Base-by-base conservation (phyloP, 2,329 filamentous ascomycete genomes). In the Dactylonectria estremocensis region DNA sequence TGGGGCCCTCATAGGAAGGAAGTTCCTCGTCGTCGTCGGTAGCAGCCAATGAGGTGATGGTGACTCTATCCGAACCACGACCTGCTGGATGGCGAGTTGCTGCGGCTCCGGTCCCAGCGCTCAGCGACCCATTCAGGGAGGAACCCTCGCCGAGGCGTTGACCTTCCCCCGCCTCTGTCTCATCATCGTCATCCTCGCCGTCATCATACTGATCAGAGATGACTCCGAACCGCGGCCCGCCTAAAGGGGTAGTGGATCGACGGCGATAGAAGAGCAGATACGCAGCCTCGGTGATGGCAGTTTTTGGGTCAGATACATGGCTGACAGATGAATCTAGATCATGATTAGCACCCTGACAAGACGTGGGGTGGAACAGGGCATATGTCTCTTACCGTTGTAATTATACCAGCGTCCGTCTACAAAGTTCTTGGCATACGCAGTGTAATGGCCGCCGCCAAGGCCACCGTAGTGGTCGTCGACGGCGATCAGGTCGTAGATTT, bases 251-350 rank as follows among this genome's bases (percentile, higher is more conserved):
- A 8, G 88, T 86, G 5, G 94, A 94, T 70, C 94, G 92, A 64
- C 96, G 93, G 46, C 96, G 93, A 83, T 99, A 99, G 85, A 99
- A 99, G 37, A 99, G 87, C 11, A 99, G 88, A 81, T 99, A 99
- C 0, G 96, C 96, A 20, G 93, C 91, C 16, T 89, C 83, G 5
- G 93, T 93, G 5, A 97, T 89, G 9, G 94, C 89, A 31, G 84
- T 85, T 37, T 87, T 81, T 0, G 90, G 85, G 67, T 93, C 88
- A 31, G 84, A 86, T 7, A 88, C 85, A 72, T 86, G 87, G 37
- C 86, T 88, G 18, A 95, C 93, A 13, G 88, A 89, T 8, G 93
- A 93, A 81, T 98, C 95, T 97, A 75, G 50, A 16, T 16, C 43
- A 18, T 20, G 14, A 73, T 91, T 79, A 91, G 84, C 73, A 67